Evolutionary conservation across 139 green algal species (phyloP).

Genomic region (Chlorella ohadii): DNA sequence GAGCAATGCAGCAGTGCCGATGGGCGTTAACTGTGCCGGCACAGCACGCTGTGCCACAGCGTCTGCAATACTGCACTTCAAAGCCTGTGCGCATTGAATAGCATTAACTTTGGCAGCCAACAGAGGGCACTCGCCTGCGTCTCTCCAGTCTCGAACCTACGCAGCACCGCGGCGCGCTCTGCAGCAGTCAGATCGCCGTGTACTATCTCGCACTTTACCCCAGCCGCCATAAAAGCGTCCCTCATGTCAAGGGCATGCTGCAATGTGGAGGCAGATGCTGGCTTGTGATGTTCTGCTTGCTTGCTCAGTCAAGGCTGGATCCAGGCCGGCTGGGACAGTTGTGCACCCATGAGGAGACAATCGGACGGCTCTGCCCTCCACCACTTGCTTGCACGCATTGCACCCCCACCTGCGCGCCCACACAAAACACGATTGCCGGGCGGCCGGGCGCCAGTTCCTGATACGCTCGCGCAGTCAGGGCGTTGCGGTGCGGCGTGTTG

Average conservation of each 20-base stretch:
- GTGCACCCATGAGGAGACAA: too few species aligned
- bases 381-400: too few species aligned
- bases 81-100: too few species aligned
- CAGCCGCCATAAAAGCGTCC: not conserved
- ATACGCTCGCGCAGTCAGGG: slow-evolving; percentile 23
- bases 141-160: slow-evolving; percentile 13
- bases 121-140: not conserved
- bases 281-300: too few species aligned
- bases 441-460: not conserved
- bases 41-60: too few species aligned
- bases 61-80: too few species aligned
- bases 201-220: slow-evolving; percentile 9
- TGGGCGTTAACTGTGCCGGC: too few species aligned
- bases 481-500: slow-evolving; percentile 26
- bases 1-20: too few species aligned
- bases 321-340: not conserved
- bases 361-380: too few species aligned
- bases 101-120: too few species aligned
- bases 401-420: slow-evolving; percentile 16
- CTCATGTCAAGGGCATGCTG: slow-evolving; percentile 31
- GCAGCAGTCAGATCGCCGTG: slow-evolving; percentile 11
- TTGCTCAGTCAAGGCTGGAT: too few species aligned
- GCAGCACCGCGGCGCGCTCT: slow-evolving; percentile 9
- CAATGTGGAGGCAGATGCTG: too few species aligned
- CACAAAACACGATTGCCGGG: slow-evolving; percentile 34